Evolutionary conservation across 2,329 filamentous ascomycete genomes (phyloP).

Genomic region (Aureobasidium sp.): DNA sequence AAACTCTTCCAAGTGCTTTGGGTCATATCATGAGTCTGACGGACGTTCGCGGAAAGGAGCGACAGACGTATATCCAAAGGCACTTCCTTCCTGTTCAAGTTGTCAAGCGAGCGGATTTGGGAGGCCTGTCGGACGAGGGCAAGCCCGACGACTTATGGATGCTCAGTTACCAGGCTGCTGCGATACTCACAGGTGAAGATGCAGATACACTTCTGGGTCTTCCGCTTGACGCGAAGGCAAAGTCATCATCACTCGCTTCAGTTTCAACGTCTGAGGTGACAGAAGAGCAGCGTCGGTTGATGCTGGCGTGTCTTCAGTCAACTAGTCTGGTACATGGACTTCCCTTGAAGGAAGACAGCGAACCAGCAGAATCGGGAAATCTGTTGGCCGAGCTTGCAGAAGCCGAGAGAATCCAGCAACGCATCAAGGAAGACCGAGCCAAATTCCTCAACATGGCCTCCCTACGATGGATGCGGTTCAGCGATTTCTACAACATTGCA

Average conservation of each 20-base stretch:
- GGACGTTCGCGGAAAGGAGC: background rate
- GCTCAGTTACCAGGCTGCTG: slow-evolving; percentile 20
- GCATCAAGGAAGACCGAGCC: slow-evolving; percentile 15
- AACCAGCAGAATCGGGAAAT: background rate
- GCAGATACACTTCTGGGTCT: slow-evolving; percentile 15
- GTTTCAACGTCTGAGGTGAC: background rate
- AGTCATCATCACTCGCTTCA: slow-evolving; percentile 4
- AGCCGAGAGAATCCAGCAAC: slow-evolving; percentile 13
- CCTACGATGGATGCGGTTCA: slow-evolving; percentile 17
- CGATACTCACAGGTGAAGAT: slow-evolving; percentile 14
- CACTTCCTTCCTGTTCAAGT: slow-evolving; percentile 19
- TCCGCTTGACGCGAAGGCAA: slow-evolving; percentile 5
- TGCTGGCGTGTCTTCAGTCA: slow-evolving; percentile 13
- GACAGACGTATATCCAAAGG: slow-evolving; percentile 14
- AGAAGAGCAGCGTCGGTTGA: slow-evolving; percentile 7
- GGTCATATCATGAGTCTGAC: slow-evolving; percentile 12
- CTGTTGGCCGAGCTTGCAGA: slow-evolving; percentile 14
- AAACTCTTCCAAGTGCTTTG: slow-evolving; percentile 18
- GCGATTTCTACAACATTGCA: slow-evolving; percentile 17
- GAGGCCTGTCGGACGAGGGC: background rate
- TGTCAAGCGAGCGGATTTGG: slow-evolving; percentile 16
- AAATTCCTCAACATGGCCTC: slow-evolving; percentile 17
- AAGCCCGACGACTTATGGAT: slow-evolving; percentile 17
- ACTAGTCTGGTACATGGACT: slow-evolving; percentile 13
- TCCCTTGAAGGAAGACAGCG: background rate